Percentiles rank a stretch among this genome's conserved stretches.
phyloP scores from a whole-genome alignment of 805 yeast genomes.

The Komagataella pastoris region DNA sequence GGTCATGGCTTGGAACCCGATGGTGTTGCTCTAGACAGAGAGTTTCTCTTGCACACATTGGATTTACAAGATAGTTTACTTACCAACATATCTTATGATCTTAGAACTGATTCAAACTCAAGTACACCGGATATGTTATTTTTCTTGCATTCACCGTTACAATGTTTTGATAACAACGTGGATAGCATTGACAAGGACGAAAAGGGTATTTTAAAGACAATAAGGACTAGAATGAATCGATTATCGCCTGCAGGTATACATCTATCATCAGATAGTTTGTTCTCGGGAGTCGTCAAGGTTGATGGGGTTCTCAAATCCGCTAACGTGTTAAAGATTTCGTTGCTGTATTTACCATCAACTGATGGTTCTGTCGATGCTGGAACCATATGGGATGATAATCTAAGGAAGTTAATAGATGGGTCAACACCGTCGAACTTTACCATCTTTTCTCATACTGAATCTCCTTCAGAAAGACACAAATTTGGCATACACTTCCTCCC shows the following conservation, averaged over 20 bases:
- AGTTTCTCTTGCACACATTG: slow-evolving; percentile 20
- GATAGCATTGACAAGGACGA: slow-evolving; percentile 16
- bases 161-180: slow-evolving; percentile 26
- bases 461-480: slow-evolving; percentile 5
- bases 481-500: slow-evolving; percentile 8
- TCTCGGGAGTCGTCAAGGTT: slow-evolving; percentile 24
- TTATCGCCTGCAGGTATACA: slow-evolving; percentile 12
- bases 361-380: slow-evolving; percentile 9
- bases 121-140: slow-evolving; percentile 4
- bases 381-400: slow-evolving; percentile 17
- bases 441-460: slow-evolving; percentile 1
- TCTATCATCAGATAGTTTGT: slow-evolving; percentile 14
- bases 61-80: slow-evolving; percentile 19
- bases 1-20: slow-evolving; percentile 8
- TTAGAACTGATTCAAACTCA: slow-evolving; percentile 1
- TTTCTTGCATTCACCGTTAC: slow-evolving; percentile 25
- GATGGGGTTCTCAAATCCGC: slow-evolving; percentile 31
- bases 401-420: slow-evolving; percentile 8
- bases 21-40: slow-evolving; percentile 19
- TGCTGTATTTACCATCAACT: slow-evolving; percentile 13
- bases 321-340: slow-evolving; percentile 20
- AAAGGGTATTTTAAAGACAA: slow-evolving; percentile 20
- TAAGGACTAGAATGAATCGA: slow-evolving; percentile 16
- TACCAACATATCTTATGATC: slow-evolving; percentile 8
- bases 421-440: background rate